These are phyloP conservation scores for Dryas integrifolia DNA, from an alignment of 331 rosid genomes.

Conservation along the genomic window DNA sequence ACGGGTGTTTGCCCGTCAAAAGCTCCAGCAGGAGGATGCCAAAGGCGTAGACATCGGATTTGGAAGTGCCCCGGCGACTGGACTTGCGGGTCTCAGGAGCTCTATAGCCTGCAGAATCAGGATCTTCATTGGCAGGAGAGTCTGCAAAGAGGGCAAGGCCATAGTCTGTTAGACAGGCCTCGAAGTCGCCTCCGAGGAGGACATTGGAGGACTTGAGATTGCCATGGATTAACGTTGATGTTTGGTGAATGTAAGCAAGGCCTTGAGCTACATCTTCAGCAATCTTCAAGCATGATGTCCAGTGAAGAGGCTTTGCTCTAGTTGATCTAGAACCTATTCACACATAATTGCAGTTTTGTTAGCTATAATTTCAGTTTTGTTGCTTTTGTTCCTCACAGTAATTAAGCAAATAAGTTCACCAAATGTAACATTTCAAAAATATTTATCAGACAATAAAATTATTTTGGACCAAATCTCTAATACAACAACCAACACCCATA, in stretches of 20 bases:
- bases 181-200: slow-evolving; percentile 82
- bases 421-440: no score
- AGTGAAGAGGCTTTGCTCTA: slow-evolving; percentile 91
- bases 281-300: slow-evolving; percentile 97
- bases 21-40: slow-evolving; percentile 86
- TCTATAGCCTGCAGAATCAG: slow-evolving; percentile 60
- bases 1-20: slow-evolving; percentile 81
- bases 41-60: slow-evolving; percentile 72
- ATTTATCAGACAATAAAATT: no score
- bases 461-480: no score
- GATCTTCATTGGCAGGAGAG: slow-evolving; percentile 47
- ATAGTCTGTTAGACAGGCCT: slow-evolving; percentile 84
- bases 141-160: slow-evolving; percentile 56
- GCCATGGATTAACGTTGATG: slow-evolving; percentile 68
- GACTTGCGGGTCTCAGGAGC: slow-evolving; percentile 76
- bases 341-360: neutral
- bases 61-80: slow-evolving; percentile 45
- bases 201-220: slow-evolving; percentile 83
- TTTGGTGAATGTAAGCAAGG: slow-evolving; percentile 78
- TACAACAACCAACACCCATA: no score
- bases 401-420: no score
- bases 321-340: slow-evolving; percentile 71
- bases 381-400: no score
- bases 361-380: neutral
- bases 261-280: slow-evolving; percentile 95